Base-by-base conservation (phyloP, 2,329 filamentous ascomycete genomes). In the Monilinia laxa region DNA sequence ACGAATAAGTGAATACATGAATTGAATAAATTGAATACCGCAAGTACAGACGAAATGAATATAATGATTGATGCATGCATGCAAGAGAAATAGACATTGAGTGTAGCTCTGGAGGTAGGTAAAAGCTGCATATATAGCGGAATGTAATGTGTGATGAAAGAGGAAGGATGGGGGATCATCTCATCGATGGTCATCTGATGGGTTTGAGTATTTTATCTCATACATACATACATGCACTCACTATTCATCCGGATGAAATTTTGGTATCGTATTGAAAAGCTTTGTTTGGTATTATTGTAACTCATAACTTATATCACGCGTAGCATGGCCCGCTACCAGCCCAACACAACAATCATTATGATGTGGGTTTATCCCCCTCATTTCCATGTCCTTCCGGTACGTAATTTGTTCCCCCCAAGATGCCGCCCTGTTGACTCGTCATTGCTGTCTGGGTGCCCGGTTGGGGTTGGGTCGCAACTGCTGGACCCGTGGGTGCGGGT, bases 361-460 rank as follows among this genome's bases (percentile, higher is more conserved):
- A 51, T 5, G 45, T 47, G 20, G 5, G 18, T 20, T 23, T 52
- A 2, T 23, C 35, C 25, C 45, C 31, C 64, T 72, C 69, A 28
- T 72, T 73, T 3, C 68, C 74, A 65, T 87, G 83, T 65, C 87
- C 80, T 54, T 91, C 89, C 1, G 88, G 88, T 35, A 87, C 85
- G 73, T 91, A 91, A 73, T 81, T 89, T 45, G 88, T 91, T 77
- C 90, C 88, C 28, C 88, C 89, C 23, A 91, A 77, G 81, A 90
- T 51, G 1, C n/a, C 42, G 9, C 38, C 28, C 25, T 31, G 51
- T n/a, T 49, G 47, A 55, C 64, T 66, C 31, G 53, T 56, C 65
- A 64, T 83, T 6, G 81, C 80, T 1, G 82, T 85, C 77, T 84
- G 86, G 18, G 80, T 82, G 70, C 78, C 84, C 57, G 81, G 80